These are phyloP conservation scores for Wallemia hederae DNA, from an alignment of 1,284 basidiomycete genomes.

Conservation along the genomic window DNA sequence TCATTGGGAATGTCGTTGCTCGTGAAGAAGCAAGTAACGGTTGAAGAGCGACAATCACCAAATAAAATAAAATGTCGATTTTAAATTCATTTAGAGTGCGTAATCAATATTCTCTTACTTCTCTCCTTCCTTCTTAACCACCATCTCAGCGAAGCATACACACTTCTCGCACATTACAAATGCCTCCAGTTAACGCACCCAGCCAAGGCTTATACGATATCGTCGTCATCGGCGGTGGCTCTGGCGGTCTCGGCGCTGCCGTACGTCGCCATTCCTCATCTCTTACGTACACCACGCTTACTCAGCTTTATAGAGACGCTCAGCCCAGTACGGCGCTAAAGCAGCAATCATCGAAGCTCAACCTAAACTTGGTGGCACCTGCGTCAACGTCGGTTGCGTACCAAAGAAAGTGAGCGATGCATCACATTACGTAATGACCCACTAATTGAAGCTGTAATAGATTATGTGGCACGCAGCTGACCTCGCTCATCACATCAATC, in stretches of 20 bases:
- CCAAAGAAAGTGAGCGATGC: conserved; percentile 37
- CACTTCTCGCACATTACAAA: conserved; percentile 10
- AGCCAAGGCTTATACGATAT: conserved; percentile 40
- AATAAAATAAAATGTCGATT: no score
- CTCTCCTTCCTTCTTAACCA: not conserved
- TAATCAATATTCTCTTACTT: not conserved
- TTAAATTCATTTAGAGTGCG: not conserved
- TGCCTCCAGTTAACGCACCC: conserved; percentile 38
- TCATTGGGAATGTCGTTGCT: not conserved
- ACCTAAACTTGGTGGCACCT: conserved; percentile 64
- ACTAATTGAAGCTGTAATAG: conserved; percentile 19
- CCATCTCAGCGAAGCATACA: not conserved
- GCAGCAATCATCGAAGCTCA: conserved; percentile 64
- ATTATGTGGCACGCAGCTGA: conserved; percentile 99
- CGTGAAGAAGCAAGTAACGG: not conserved
- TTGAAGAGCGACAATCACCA: no score
- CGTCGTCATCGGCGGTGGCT: conserved; percentile 54
- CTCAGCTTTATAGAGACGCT: conserved; percentile 32
- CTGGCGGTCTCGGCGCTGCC: conserved; percentile 46
- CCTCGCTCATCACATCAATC: conserved; percentile 48
- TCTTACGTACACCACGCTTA: not conserved
- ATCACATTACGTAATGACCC: conserved; percentile 1
- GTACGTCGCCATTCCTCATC: conserved; percentile 24
- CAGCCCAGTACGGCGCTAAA: conserved; percentile 76
- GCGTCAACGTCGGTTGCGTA: conserved; percentile 55